A percentile compares a stretch with the other conserved stretches of the same genome.
phyloP scores from a whole-genome alignment of 2,329 filamentous ascomycete genomes.

The Trichoderma pleuroti region DNA sequence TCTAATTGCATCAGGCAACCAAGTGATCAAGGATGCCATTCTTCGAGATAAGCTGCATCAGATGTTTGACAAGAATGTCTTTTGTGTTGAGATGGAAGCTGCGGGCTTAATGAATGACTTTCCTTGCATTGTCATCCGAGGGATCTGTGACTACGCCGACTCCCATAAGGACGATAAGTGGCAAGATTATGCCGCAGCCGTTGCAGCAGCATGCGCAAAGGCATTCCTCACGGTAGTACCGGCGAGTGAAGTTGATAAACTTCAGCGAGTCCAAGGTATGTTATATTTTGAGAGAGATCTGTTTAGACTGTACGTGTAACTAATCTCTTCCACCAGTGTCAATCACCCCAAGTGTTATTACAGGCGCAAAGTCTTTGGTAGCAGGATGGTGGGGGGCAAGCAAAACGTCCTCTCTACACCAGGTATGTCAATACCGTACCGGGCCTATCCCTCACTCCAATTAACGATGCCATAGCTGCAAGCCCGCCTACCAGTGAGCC shows the following conservation, averaged over 20 bases:
- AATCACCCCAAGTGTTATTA: background rate
- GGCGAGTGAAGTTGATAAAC: background rate
- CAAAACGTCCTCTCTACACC: background rate
- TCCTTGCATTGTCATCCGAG: slow-evolving; percentile 37
- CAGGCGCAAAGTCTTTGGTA: background rate
- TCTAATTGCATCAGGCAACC: slow-evolving; percentile 32
- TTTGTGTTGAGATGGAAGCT: slow-evolving; percentile 34
- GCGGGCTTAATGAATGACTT: slow-evolving; percentile 29
- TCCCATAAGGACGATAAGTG: slow-evolving; percentile 38
- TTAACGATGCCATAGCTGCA: background rate
- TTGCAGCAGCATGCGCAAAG: slow-evolving; percentile 33
- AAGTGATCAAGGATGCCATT: slow-evolving; percentile 35
- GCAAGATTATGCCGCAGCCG: slow-evolving; percentile 36
- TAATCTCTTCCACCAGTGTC: background rate
- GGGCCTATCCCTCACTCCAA: background rate
- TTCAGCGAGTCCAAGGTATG: background rate
- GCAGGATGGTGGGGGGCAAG: background rate
- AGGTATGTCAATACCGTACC: background rate
- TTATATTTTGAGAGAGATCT: background rate
- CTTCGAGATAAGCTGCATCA: slow-evolving; percentile 30
- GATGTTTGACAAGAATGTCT: slow-evolving; percentile 13
- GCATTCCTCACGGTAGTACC: slow-evolving; percentile 18
- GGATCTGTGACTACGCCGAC: slow-evolving; percentile 41
- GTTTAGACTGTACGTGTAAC: background rate
- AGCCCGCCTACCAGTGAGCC: background rate